Base-by-base conservation (phyloP, 225 moss, liverwort and hornwort species). In the Rhytidiadelphus loreus region DNA sequence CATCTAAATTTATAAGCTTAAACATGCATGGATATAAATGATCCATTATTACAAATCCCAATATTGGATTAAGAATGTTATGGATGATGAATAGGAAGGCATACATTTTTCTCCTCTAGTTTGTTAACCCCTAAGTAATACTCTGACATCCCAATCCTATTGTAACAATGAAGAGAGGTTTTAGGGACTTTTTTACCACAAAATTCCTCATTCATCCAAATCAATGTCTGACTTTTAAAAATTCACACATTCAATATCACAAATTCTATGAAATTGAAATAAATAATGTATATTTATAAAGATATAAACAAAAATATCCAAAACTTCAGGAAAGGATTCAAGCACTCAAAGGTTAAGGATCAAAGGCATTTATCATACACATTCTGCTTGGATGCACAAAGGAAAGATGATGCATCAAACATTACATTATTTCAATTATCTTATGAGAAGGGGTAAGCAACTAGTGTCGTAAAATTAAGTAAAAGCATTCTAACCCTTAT, bases 41-140 rank as follows among this genome's bases (percentile, higher is more conserved):
- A n/a, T 0, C 16, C 26, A n/a, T 25, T 1, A 1, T 57, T 57
- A 11, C 11, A n/a, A 16, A 4, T 1, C 0, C 4, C 6, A 26
- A 25, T 17, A 57, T n/a, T 57, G 11, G 11, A 25, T 37, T 24
- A 53, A 77, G 2, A 37, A 37, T 37, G 16, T 6, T 37, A 37
- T 24, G 0, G 4, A 77, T n/a, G 25, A 5, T 16, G 0, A 77
- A 77, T 16, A 77, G 2, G 0, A 37, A 77, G 24, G 25, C 3
- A 26, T 0, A 39, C 11, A n/a, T n/a, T 56, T 56, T 37, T 78
- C 25, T 26, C 16, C 1, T 57, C 26, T 39, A 55, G 9, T 16
- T 25, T 77, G 6, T 37, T 35, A 53, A n/a, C 2, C 13, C 8
- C 3, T 13, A 7, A 46, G 46, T 46, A 13, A 9, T 5, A 77